phyloP scores from a whole-genome alignment of 2,329 filamentous ascomycete species.

The Aulographum hederae region DNA sequence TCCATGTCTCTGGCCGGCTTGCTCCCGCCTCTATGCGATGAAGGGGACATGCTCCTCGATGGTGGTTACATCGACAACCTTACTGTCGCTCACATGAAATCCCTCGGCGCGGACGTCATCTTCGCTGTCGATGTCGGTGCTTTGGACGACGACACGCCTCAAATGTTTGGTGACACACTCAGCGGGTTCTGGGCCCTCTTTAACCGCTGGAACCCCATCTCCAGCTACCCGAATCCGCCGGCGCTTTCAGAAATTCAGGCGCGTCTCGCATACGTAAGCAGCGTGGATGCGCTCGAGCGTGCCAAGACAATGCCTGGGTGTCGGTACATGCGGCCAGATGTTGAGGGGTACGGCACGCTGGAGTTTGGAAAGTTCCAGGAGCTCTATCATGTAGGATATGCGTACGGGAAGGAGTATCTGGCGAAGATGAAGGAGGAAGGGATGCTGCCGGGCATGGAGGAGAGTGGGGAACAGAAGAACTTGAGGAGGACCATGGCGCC shows the following conservation, averaged over 20 bases:
- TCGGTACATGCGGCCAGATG: conserved; percentile 88
- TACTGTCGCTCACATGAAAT: conserved; percentile 94
- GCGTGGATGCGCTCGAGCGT: conserved; percentile 81
- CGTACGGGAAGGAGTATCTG: conserved; percentile 67
- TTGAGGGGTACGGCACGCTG: conserved; percentile 82
- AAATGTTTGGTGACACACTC: conserved; percentile 82
- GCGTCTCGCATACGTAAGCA: conserved; percentile 82
- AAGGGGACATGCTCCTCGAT: conserved; percentile 90
- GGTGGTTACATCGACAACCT: conserved; percentile 96
- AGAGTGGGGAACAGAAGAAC: conserved; percentile 30
- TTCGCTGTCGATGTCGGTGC: conserved; percentile 92
- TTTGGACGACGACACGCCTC: conserved; percentile 79
- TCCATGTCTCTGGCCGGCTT: conserved; percentile 93
- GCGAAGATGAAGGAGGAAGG: conserved; percentile 62
- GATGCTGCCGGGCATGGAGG: conserved; percentile 40
- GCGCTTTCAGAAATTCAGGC: conserved; percentile 94
- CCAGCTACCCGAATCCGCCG: conserved; percentile 71
- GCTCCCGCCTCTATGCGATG: conserved; percentile 84
- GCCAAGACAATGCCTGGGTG: conserved; percentile 85
- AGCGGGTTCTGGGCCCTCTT: conserved; percentile 89
- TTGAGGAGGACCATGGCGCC: conserved; percentile 33
- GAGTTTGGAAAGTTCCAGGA: conserved; percentile 98
- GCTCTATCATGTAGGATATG: conserved; percentile 78
- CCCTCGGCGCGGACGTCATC: conserved; percentile 77
- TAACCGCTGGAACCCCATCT: conserved; percentile 96